Evolutionary conservation across 805 yeast species (phyloP).

Genomic region (Priceomyces melissophilus): DNA sequence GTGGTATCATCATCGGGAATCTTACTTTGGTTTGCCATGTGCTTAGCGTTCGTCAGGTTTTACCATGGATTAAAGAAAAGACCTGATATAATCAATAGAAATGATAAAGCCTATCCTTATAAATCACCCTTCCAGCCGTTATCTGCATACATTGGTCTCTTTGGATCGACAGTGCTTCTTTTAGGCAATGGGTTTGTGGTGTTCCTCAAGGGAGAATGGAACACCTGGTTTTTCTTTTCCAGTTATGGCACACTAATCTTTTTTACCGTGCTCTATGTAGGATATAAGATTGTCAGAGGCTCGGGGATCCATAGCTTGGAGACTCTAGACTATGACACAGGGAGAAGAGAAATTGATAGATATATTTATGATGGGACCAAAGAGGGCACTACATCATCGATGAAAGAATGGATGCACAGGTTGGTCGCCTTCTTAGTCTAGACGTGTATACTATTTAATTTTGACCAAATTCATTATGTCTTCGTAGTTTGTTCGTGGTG

Average conservation of each 20-base stretch:
- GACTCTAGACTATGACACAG: slow-evolving; percentile 77
- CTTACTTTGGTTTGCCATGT: slow-evolving; percentile 76
- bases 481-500: too few relatives aligned
- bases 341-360: slow-evolving; percentile 79
- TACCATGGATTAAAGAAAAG: slow-evolving; percentile 57
- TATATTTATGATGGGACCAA: slow-evolving; percentile 76
- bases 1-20: slow-evolving; percentile 73
- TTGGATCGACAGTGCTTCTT: slow-evolving; percentile 50
- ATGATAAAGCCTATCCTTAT: slow-evolving; percentile 64
- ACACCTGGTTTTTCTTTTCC: slow-evolving; percentile 57
- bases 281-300: slow-evolving; percentile 57
- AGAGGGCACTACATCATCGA: slow-evolving; percentile 32
- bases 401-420: slow-evolving; percentile 32
- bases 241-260: slow-evolving; percentile 60
- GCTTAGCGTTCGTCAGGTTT: slow-evolving; percentile 60
- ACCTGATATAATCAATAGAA: slow-evolving; percentile 62
- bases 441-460: not conserved
- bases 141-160: slow-evolving; percentile 58
- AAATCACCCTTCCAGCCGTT: slow-evolving; percentile 70
- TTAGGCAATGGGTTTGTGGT: slow-evolving; percentile 61
- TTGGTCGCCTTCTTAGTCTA: slow-evolving; percentile 33
- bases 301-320: slow-evolving; percentile 67
- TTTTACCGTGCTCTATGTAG: slow-evolving; percentile 48
- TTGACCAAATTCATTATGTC: too few relatives aligned
- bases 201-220: slow-evolving; percentile 57